A percentile compares a stretch with the other conserved stretches of the same genome.
phyloP scores from a whole-genome alignment of 345 rosid species.

The Punica granatum region DNA sequence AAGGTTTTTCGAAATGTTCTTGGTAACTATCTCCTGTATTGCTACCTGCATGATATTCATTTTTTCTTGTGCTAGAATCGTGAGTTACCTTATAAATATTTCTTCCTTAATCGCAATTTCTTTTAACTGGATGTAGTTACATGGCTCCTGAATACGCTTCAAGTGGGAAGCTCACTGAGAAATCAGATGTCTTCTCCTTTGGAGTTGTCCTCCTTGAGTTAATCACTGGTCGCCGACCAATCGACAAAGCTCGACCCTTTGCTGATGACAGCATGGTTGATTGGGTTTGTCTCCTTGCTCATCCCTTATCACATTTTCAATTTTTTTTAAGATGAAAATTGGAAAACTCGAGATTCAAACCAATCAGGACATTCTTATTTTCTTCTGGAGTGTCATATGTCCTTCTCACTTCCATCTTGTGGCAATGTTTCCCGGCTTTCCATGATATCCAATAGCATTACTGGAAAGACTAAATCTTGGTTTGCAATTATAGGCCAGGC shows the following conservation, averaged over 20 bases:
- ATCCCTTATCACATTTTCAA: neutral
- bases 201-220: constrained; percentile 86
- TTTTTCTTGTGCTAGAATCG: neutral
- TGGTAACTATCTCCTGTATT: neutral
- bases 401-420: too few species aligned
- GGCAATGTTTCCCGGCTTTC: too few species aligned
- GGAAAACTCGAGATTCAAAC: neutral
- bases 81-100: neutral
- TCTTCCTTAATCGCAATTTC: neutral
- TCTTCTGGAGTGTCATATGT: neutral
- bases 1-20: constrained; percentile 14
- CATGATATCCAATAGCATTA: too few species aligned
- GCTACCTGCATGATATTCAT: too few species aligned
- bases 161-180: constrained; percentile 78
- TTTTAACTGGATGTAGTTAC: constrained; percentile 37
- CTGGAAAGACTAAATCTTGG: neutral
- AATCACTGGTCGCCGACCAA: constrained; percentile 73
- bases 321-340: neutral
- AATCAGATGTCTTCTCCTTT: constrained; percentile 81
- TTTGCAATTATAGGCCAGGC: constrained; percentile 54
- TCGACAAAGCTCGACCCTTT: constrained; percentile 38
- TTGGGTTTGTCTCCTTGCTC: constrained; percentile 39
- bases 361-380: neutral
- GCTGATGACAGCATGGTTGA: constrained; percentile 78
- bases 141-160: constrained; percentile 91